Conservation (phyloP, 2,329 filamentous ascomycete genomes). For the Beauveria medogensis region DNA sequence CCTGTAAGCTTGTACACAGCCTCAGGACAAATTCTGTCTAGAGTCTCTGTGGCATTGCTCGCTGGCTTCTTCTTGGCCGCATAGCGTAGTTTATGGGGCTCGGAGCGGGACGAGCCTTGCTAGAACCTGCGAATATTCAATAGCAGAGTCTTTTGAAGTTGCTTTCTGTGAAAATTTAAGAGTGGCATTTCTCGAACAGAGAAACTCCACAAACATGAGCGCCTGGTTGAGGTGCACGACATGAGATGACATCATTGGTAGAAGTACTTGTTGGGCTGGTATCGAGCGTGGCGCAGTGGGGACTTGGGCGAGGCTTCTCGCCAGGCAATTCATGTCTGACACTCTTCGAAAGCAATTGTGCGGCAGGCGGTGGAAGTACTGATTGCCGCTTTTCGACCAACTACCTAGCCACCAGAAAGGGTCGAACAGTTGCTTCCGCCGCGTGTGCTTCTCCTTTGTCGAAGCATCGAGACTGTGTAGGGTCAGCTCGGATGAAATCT, state of each 20-base stretch:
- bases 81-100: conserved; percentile 8
- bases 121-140: neutral
- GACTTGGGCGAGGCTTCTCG: neutral
- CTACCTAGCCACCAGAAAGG: no score
- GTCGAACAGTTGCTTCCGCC: neutral
- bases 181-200: neutral
- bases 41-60: neutral
- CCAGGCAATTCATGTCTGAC: neutral
- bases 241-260: conserved; percentile 5
- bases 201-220: neutral
- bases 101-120: conserved; percentile 10
- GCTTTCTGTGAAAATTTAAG: neutral
- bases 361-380: no score
- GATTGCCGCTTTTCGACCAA: no score
- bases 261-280: neutral
- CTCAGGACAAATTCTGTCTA: neutral
- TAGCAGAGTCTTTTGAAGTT: neutral
- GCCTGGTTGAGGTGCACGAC: neutral
- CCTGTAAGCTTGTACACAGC: neutral
- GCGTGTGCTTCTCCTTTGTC: neutral
- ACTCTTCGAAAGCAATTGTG: neutral
- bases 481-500: neutral
- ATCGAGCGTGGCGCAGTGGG: conserved; percentile 8
- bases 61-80: conserved; percentile 1
- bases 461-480: neutral